Conservation (phyloP, 1,284 basidiomycete species). For the Naganishia liquefaciens region DNA sequence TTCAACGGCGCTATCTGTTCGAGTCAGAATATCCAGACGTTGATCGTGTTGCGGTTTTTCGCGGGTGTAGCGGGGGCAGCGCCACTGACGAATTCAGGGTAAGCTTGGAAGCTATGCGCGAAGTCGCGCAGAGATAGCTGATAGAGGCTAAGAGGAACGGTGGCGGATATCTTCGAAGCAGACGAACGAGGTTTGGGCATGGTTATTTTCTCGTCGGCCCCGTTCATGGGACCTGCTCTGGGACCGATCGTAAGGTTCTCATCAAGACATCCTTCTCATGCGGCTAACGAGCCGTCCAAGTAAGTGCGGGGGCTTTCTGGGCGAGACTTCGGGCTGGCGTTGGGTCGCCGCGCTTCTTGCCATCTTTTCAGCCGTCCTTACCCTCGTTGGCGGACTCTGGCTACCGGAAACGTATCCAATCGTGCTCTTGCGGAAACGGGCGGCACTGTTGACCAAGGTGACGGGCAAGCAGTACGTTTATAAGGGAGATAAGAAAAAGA, state of each 20-base stretch:
- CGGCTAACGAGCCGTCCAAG: no score
- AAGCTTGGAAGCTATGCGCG: no score
- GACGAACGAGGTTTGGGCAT: conserved; percentile 50
- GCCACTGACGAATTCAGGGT: conserved; percentile 55
- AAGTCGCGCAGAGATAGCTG: no score
- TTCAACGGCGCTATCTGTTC: conserved; percentile 55
- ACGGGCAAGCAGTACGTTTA: conserved; percentile 54
- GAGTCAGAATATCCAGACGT: conserved; percentile 49
- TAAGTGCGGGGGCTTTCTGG: conserved; percentile 54
- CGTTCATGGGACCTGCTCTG: conserved; percentile 62
- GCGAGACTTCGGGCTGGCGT: conserved; percentile 51
- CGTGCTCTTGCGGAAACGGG: conserved; percentile 51
- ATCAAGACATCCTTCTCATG: no score
- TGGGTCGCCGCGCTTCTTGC: conserved; percentile 70
- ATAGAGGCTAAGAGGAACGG: conserved; percentile 26
- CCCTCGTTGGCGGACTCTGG: conserved; percentile 44
- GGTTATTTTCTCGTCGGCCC: conserved; percentile 63
- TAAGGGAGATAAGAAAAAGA: conserved; percentile 54
- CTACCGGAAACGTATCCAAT: conserved; percentile 56
- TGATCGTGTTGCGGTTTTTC: conserved; percentile 56
- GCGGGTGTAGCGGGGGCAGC: conserved; percentile 52
- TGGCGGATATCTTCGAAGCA: conserved; percentile 46
- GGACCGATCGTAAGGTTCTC: conserved; percentile 47
- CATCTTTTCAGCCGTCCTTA: conserved; percentile 53
- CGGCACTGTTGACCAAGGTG: conserved; percentile 47